phyloP scores from a whole-genome alignment of 2,329 filamentous ascomycete genomes.

The Pseudogymnoascus sp. region DNA sequence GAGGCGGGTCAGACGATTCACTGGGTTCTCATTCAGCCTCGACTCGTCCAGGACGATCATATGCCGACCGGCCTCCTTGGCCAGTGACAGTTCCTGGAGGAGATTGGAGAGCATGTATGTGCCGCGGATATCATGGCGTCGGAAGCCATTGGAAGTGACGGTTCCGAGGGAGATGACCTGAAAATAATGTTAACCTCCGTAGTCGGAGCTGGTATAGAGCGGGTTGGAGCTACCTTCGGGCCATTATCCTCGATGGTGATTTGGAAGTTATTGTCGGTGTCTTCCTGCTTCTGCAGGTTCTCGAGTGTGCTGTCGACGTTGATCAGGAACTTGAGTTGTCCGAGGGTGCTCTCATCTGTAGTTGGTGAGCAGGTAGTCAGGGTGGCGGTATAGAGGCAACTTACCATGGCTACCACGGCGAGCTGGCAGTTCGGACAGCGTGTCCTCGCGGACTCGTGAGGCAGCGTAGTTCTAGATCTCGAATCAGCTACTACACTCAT shows the following conservation, averaged over 20 bases:
- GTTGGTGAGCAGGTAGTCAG: conserved; percentile 12
- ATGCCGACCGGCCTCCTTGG: conserved; percentile 82
- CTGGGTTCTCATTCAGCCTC: conserved; percentile 89
- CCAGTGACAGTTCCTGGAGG: conserved; percentile 86
- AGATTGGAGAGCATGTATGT: conserved; percentile 98
- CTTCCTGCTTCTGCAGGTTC: conserved; percentile 73
- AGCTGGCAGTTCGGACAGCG: conserved; percentile 14
- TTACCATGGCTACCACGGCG: conserved; percentile 29
- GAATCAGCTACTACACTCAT: conserved; percentile 21
- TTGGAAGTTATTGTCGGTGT: conserved; percentile 90
- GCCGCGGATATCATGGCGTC: conserved; percentile 83
- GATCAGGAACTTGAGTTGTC: conserved; percentile 74
- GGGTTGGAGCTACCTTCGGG: conserved; percentile 59
- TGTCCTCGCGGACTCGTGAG: conserved; percentile 16
- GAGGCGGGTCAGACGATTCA: conserved; percentile 75
- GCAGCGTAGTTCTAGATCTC: conserved; percentile 15
- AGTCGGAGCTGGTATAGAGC: not conserved
- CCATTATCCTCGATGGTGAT: conserved; percentile 96
- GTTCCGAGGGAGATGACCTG: conserved; percentile 78
- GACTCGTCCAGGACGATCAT: conserved; percentile 87
- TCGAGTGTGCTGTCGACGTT: conserved; percentile 79
- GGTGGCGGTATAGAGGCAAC: conserved; percentile 9
- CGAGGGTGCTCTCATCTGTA: conserved; percentile 63
- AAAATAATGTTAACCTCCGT: not conserved
- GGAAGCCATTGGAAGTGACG: conserved; percentile 75